Conservation (phyloP, 1,284 basidiomycete species). For the Prillingera fragicola region DNA sequence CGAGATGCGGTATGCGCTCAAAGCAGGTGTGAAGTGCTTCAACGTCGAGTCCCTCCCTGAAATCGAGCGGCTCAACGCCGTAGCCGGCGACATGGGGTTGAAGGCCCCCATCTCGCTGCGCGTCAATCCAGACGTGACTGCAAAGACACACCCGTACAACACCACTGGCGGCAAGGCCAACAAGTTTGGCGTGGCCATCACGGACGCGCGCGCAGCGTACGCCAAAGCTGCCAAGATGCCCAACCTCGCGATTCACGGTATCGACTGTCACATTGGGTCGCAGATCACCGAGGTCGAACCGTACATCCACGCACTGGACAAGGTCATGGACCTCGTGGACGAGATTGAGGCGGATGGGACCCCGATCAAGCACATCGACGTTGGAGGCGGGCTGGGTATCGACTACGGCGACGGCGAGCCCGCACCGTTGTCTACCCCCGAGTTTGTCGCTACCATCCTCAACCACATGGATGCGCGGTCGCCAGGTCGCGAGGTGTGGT, state of each 20-base stretch:
- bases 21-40: conserved; percentile 12
- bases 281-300: conserved; percentile 6
- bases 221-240: not conserved
- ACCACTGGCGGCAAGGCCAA: conserved; percentile 7
- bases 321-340: conserved; percentile 7
- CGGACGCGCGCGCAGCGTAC: conserved; percentile 4
- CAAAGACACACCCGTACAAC: conserved; percentile 10
- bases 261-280: conserved; percentile 14
- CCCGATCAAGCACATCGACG: conserved; percentile 8
- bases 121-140: conserved; percentile 10
- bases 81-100: not conserved
- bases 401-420: conserved; percentile 9
- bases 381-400: conserved; percentile 12
- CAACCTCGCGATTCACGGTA: not conserved
- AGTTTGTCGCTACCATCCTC: conserved; percentile 7
- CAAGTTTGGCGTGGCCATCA: conserved; percentile 10
- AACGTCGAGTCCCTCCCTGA: conserved; percentile 13
- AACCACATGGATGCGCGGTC: not conserved
- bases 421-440: not conserved
- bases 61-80: conserved; percentile 3
- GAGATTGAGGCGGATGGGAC: conserved; percentile 4
- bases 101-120: conserved; percentile 3
- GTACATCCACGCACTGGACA: conserved; percentile 5
- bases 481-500: conserved; percentile 5
- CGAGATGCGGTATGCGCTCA: conserved; percentile 7